Base-by-base conservation (phyloP, 164 flowering plant genomes). In the Aristolochia fimbriata region DNA sequence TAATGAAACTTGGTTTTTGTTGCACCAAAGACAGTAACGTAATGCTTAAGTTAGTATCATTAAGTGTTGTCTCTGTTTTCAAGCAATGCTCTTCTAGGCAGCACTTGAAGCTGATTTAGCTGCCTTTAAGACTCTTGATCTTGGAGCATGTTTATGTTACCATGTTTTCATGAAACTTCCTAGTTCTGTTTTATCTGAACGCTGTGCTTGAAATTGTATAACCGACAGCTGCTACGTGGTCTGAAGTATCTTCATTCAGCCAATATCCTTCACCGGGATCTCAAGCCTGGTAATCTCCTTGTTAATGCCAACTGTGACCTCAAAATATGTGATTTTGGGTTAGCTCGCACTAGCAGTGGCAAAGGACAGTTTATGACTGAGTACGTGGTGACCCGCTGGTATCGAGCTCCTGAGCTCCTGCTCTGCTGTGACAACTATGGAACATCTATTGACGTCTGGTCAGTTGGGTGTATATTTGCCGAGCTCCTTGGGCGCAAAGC, bases 331-430 rank as follows among this genome's bases (percentile, higher is more conserved):
- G 97, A 91, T 74, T 91, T 91, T 61, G 97, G 97, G 55, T 68
- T 91, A 52, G 97, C 97, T 30, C 90, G 97, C 22, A 83, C 90
- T 20, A 82, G 86, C 74, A 82, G 71, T 55, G 77, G 80, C 53
- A 85, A 82, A 68, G 85, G 78, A 27, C 97, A 88, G 69, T 88
- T 88, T 75, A 91, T 91, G 97, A 91, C 97, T 0, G 97, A 88
- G 72, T 91, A 91, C 68, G 97, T 91, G 22, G 97, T 91, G 49
- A 91, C 97, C 10, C 93, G 97, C 47, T 91, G 97, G 97, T 91
- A 91, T 69, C 74, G 97, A 24, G 94, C 97, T 45, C 97, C 97
- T 22, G 97, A 91, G 65, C 88, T 91, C 8, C 92, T 91, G 6
- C 91, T 91, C 47, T 84, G 92, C 78, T 86, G 97, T 63, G 96